A percentile compares a stretch with the other conserved stretches of the same genome.
Evolutionary conservation across 345 rosid genomes (phyloP).

Genomic region (Xanthoceras sorbifolium): DNA sequence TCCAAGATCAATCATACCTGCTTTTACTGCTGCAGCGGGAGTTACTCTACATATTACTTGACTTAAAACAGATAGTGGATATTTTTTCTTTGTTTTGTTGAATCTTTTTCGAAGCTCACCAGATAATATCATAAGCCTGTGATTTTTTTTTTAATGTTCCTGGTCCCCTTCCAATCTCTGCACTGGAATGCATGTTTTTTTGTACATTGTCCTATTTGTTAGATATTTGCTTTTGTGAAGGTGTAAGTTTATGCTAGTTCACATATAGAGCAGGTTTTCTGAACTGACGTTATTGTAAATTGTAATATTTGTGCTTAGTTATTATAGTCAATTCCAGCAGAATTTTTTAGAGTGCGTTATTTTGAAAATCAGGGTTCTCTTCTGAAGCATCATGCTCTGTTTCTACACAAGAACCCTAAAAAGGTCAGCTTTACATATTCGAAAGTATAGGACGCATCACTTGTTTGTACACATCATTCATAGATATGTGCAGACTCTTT

Average conservation of each 20-base stretch:
- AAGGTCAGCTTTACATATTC: conserved; percentile 30
- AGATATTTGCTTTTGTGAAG: not conserved
- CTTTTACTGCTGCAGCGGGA: not conserved
- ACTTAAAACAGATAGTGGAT: not conserved
- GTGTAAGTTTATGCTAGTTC: not conserved
- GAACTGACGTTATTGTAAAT: not conserved
- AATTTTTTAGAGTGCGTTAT: not conserved
- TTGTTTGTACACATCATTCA: not conserved
- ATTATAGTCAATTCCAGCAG: not conserved
- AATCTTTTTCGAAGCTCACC: not conserved
- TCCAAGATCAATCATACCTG: not conserved
- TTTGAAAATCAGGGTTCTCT: conserved; percentile 51
- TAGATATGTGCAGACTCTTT: not conserved
- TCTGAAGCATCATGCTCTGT: conserved; percentile 58
- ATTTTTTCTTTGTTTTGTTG: not conserved
- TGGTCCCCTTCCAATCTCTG: not conserved
- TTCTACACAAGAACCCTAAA: conserved; percentile 53
- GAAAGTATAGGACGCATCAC: not conserved
- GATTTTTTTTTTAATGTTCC: not conserved
- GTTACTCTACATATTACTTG: not conserved
- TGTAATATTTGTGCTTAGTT: not conserved
- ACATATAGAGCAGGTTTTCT: not conserved
- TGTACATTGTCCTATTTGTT: not conserved
- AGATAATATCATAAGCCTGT: not conserved
- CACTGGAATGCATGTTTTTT: not conserved